Base-by-base conservation (phyloP, 495 filamentous ascomycete species). In the Podospora fimiseda region DNA sequence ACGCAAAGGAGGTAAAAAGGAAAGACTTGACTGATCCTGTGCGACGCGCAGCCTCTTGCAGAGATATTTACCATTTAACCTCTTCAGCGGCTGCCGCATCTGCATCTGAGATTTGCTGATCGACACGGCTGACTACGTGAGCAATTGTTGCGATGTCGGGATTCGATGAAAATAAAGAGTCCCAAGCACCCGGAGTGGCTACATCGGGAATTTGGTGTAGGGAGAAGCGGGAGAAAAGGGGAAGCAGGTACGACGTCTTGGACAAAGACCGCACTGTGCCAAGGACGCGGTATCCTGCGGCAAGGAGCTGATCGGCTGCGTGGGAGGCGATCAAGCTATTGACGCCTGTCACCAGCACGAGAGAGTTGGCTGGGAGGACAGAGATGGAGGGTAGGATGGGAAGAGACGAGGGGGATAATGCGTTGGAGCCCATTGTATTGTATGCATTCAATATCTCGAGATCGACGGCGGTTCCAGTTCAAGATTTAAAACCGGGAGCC, bases 291-390 rank as follows among this genome's bases (percentile, higher is more conserved):
- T 78, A 82, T 30, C 77, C 78, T 2, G 71, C 62, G 11, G 60
- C 51, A 6, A 84, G 70, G 9, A 81, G 60, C 23, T 74, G 57
- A 59, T 80, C 66, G 45, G 69, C 69, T 16, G 76, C 60, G 50
- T 83, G 75, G 23, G 72, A 76, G 16, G 61, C 80, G 50, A 83
- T 77, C 52, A 70, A 79, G 44, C 80, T 80, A 57, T 77, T 83
- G 19, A 65, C 71, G n/a, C 79, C 79, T 3, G 79, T 84, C 23
- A 85, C 71, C 15, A 83, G 68, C 55, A 75, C 50, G 9, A 59
- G 54, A 19, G 63, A 57, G 56, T 50, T 18, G 19, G 40, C 18
- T 0, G 62, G 57, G 44, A 68, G 52, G 43, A 43, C 23, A 13
- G 3, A 9, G 19, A 13, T 11, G 52, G 59, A 48, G 48, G 46